Conservation (phyloP, 2,329 filamentous ascomycete species). For the Emmonsia crescens region DNA sequence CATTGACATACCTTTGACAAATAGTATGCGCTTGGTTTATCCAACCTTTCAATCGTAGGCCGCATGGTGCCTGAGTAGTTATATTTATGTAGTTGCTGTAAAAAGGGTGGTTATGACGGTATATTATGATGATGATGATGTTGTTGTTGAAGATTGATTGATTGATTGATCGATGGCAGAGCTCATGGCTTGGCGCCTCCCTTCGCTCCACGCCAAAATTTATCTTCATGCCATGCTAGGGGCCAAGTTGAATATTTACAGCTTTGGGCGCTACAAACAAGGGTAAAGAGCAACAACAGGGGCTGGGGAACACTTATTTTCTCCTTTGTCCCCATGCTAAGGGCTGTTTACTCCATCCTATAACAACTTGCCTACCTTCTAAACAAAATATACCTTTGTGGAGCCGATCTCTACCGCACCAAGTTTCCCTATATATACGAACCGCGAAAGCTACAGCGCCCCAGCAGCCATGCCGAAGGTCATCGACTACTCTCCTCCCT, state of each 20-base stretch:
- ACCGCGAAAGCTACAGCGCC: background rate
- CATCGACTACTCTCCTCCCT: constrained; percentile 72
- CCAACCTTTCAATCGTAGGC: constrained; percentile 75
- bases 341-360: background rate
- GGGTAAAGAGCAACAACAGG: background rate
- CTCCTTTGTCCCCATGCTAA: background rate
- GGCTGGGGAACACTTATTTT: background rate
- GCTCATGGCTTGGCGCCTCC: constrained; percentile 3
- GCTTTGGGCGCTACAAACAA: background rate
- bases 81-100: background rate
- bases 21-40: constrained; percentile 92
- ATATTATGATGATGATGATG: background rate
- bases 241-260: too few species aligned
- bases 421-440: background rate
- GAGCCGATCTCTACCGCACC: background rate
- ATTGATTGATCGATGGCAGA: background rate
- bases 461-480: constrained; percentile 68
- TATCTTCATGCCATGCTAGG: background rate
- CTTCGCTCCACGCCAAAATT: background rate
- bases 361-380: background rate
- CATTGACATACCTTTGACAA: constrained; percentile 54
- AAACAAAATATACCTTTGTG: background rate
- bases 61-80: constrained; percentile 18
- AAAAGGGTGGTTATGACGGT: background rate
- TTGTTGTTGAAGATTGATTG: background rate